phyloP scores from a whole-genome alignment of 441 rosid genomes.

The Bruguiera hainesii region DNA sequence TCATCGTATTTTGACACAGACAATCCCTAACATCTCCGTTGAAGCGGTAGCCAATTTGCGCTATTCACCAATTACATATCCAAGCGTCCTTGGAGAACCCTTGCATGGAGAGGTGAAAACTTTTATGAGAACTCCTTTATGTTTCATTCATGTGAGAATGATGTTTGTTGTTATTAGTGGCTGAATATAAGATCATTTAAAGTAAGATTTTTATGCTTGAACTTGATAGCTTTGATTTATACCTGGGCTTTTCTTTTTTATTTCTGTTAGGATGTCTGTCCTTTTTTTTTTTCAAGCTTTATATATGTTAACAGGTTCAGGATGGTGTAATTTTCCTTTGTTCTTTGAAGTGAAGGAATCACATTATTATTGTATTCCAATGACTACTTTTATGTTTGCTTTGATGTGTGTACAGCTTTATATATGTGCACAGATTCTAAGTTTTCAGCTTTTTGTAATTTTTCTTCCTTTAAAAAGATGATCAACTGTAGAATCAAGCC shows the following conservation, averaged over 20 bases:
- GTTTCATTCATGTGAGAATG: constrained; percentile 6
- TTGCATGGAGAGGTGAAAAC: constrained; percentile 89
- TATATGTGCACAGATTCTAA: background rate
- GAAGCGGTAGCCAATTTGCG: constrained; percentile 73
- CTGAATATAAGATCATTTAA: no score
- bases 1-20: constrained; percentile 66
- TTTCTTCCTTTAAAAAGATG: background rate
- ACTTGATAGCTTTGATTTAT: no score
- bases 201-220: no score
- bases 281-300: background rate
- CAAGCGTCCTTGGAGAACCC: constrained; percentile 98
- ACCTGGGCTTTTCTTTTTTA: background rate
- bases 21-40: constrained; percentile 63
- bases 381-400: background rate
- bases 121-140: background rate
- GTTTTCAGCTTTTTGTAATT: background rate
- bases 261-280: background rate
- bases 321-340: background rate
- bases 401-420: background rate
- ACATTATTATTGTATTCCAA: background rate
- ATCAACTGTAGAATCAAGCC: no score
- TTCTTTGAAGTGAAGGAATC: background rate
- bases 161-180: constrained; percentile 1
- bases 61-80: constrained; percentile 91
- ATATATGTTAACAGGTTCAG: background rate